Evolutionary conservation across 768 basidiomycete species (phyloP).

Genomic region (Psilocybe cubensis): DNA sequence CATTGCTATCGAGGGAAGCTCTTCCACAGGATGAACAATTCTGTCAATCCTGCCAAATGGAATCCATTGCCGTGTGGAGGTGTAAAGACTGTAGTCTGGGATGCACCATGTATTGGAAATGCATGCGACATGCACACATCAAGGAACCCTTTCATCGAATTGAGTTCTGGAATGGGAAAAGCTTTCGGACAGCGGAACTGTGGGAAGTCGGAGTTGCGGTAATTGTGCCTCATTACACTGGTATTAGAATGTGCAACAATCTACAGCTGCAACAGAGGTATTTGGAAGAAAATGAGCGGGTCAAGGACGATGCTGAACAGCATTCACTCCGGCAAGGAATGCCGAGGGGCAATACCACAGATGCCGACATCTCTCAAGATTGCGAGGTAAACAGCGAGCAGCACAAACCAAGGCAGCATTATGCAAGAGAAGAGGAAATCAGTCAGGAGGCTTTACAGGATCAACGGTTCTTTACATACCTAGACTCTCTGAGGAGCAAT

Average conservation of each 20-base stretch:
- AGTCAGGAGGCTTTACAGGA: no score
- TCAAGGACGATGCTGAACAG: neutral
- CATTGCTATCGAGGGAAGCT: neutral
- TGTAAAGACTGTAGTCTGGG: constrained; percentile 12
- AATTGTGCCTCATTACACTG: constrained; percentile 1
- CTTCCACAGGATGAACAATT: neutral
- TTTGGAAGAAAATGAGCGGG: neutral
- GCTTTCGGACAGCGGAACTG: constrained; percentile 7
- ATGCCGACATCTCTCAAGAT: no score
- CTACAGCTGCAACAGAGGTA: neutral
- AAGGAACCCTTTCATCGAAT: constrained; percentile 11
- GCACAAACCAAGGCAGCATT: no score
- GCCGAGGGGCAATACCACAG: no score
- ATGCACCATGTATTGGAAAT: constrained; percentile 2
- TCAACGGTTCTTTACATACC: no score
- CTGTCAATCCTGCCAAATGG: neutral
- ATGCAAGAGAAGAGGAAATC: no score
- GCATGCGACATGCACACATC: constrained; percentile 8
- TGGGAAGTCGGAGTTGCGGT: constrained; percentile 14
- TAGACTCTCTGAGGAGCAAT: no score
- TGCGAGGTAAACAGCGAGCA: no score
- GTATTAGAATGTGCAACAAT: neutral
- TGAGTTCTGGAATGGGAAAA: constrained; percentile 11
- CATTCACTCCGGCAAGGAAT: no score
- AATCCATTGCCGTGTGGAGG: constrained; percentile 3